Conservation (phyloP, 768 basidiomycete genomes). For the Piloderma croceum region DNA sequence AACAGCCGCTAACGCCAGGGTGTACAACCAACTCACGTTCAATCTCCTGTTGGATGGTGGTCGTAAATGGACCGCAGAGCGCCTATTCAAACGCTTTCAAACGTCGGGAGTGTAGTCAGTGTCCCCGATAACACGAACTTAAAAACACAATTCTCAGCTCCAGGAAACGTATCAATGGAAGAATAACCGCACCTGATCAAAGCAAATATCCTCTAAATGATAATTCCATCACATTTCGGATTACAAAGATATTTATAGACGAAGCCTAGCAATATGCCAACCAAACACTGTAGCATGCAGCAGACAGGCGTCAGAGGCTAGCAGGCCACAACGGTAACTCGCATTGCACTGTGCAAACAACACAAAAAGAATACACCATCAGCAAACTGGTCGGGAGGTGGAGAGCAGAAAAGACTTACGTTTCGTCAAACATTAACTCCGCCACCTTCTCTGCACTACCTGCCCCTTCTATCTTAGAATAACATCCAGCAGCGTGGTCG, state of each 20-base stretch:
- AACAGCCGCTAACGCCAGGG: not conserved
- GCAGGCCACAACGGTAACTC: constrained; percentile 85
- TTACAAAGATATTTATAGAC: constrained; percentile 97
- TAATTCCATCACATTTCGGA: constrained; percentile 94
- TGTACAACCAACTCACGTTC: constrained; percentile 53
- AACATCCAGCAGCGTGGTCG: constrained; percentile 63
- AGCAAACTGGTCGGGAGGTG: constrained; percentile 5
- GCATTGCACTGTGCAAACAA: constrained; percentile 72
- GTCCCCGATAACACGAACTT: constrained; percentile 79
- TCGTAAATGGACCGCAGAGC: constrained; percentile 81
- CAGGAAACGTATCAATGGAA: not conserved
- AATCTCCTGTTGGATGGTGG: constrained; percentile 88
- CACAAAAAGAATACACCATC: constrained; percentile 1
- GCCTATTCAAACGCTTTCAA: constrained; percentile 79
- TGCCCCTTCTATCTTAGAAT: constrained; percentile 81
- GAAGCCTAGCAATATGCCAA: constrained; percentile 75
- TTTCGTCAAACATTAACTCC: constrained; percentile 94
- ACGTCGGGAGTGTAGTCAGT: constrained; percentile 58
- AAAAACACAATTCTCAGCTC: constrained; percentile 2
- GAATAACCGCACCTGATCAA: constrained; percentile 61
- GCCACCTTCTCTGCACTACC: constrained; percentile 87
- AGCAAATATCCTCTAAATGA: constrained; percentile 94
- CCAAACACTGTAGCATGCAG: constrained; percentile 63
- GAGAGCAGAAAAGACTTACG: constrained; percentile 47
- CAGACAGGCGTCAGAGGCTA: constrained; percentile 68